Base-by-base conservation (phyloP, 169 alveolate genomes). In the Babesia divergens region DNA sequence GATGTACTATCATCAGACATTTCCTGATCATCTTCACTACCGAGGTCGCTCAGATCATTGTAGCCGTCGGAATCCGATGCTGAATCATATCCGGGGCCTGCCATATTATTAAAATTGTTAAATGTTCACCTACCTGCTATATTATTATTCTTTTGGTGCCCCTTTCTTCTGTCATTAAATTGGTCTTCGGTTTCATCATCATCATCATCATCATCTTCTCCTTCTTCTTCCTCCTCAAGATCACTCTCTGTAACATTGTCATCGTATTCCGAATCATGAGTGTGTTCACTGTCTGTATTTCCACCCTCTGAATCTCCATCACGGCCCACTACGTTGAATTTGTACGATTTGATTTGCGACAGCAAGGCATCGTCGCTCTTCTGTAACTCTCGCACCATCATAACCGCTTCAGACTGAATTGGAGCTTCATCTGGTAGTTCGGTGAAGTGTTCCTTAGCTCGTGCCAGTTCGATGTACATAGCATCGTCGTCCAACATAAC, bases 381-480 rank as follows among this genome's bases (percentile, higher is more conserved):
- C 72, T 95, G 95, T 40, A 95, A 83, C 58, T 86, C 89, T 51
- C 98, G 91, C 3, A 94, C 98, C 93, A 94, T 91, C 72, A 86
- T 84, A 31, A 96, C 96, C 0, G 96, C 94, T 46, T 91, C 93
- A 4, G 85, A 65, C 43, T 83, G 46, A 31, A 18, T 31, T 3
- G 52, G 65, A 2, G 32, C 86, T 46, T 68, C 81, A 28, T 74
- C 71, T 28, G 77, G 65, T 18, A 60, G 47, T 38, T 58, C 84
- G 2, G 99, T 93, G 74, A 94, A 96, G 42, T 95, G 91, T 44
- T 94, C 97, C 82, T 94, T 92, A 70, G 94, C 89, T 54, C 97
- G 97, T 0, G 99, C 98, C 51, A 98, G 94, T 40, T 96, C 96
- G 46, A 98, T 95, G 86, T 96, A 98, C 93, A 98, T 97, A 52